Conservation (phyloP, 2,329 filamentous ascomycete species). For the Thelonectria rubi region DNA sequence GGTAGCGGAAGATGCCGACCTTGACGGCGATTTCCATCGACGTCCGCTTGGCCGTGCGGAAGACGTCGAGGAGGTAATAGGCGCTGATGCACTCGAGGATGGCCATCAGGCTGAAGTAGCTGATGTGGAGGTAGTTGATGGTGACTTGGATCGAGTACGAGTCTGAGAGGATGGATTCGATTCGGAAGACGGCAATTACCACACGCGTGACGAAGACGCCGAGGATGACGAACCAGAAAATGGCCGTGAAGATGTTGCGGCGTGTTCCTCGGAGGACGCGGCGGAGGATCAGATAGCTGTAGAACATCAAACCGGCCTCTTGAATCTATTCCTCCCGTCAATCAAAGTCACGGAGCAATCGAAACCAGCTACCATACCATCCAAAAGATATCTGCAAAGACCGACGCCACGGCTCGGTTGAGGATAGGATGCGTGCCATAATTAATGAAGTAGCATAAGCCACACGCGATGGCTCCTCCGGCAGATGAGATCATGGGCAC, state of each 20-base stretch:
- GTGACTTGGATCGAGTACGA: constrained; percentile 32
- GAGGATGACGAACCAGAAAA: constrained; percentile 65
- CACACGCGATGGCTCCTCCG: constrained; percentile 51
- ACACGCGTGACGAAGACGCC: constrained; percentile 60
- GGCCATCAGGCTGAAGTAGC: constrained; percentile 51
- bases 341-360: background rate
- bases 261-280: constrained; percentile 55
- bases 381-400: constrained; percentile 51
- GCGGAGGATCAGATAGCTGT: constrained; percentile 61
- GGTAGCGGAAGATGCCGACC: constrained; percentile 47
- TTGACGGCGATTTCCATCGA: constrained; percentile 33
- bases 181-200: constrained; percentile 44
- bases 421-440: constrained; percentile 41
- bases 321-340: constrained; percentile 45
- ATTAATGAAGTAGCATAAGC: constrained; percentile 53
- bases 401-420: constrained; percentile 45
- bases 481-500: constrained; percentile 52
- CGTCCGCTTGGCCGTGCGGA: constrained; percentile 39
- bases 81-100: constrained; percentile 49
- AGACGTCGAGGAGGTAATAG: constrained; percentile 48
- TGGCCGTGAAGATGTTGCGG: constrained; percentile 55
- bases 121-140: constrained; percentile 50
- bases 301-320: constrained; percentile 55
- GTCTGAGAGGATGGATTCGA: constrained; percentile 40
- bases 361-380: constrained; percentile 41